These are phyloP conservation scores for Leccinum aurantiacum DNA, from an alignment of 768 basidiomycete species.

Conservation along the genomic window DNA sequence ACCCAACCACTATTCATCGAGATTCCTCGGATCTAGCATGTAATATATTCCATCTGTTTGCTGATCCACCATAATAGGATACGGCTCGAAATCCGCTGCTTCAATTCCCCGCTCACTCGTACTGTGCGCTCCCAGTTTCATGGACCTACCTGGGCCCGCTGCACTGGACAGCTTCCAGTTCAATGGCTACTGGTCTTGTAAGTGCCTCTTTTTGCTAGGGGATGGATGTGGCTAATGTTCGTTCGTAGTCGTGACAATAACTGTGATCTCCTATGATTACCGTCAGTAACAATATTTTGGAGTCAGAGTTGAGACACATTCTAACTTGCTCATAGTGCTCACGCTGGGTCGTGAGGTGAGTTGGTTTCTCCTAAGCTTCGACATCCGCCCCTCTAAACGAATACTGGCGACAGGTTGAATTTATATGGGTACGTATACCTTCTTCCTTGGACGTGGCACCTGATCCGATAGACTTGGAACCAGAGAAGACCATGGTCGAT, in stretches of 20 bases:
- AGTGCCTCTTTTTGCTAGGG: not conserved
- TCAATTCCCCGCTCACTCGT: not conserved
- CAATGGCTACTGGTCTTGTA: slow-evolving; percentile 1
- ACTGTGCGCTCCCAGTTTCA: not conserved
- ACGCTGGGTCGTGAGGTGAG: slow-evolving; percentile 8
- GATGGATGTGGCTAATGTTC: not conserved
- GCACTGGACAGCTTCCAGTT: not conserved
- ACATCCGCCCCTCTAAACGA: not conserved
- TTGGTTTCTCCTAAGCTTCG: not conserved
- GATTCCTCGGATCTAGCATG: not conserved
- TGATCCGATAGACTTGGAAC: not conserved
- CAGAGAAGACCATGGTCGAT: slow-evolving; percentile 9
- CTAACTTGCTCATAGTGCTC: slow-evolving; percentile 1
- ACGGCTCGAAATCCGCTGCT: not conserved
- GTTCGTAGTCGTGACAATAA: slow-evolving; percentile 7
- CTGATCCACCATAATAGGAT: not conserved
- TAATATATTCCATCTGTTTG: not conserved
- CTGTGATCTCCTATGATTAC: slow-evolving; percentile 7
- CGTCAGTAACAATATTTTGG: not conserved
- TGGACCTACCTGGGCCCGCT: not conserved
- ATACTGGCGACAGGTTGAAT: not conserved
- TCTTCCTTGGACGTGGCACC: not conserved
- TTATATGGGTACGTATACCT: slow-evolving; percentile 4
- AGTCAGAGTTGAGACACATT: not conserved
- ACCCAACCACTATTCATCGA: not conserved